Evolutionary conservation across 1,284 basidiomycete genomes (phyloP).

Genomic region (Takashimella tepidaria): DNA sequence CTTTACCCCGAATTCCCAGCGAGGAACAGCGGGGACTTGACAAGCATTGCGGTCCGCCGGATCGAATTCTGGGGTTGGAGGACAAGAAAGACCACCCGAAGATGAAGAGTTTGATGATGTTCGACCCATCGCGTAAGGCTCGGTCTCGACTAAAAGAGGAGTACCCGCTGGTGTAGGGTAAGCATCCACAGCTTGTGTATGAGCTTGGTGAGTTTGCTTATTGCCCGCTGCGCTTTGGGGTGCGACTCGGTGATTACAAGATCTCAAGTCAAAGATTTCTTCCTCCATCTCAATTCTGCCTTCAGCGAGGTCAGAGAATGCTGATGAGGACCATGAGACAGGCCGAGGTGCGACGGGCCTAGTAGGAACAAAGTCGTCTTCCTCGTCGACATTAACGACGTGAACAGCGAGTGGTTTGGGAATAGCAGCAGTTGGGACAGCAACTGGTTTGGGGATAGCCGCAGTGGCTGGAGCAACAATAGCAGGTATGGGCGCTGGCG

Average conservation of each 20-base stretch:
- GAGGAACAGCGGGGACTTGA: constrained; percentile 2
- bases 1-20: constrained; percentile 5
- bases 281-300: constrained; percentile 18
- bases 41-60: constrained; percentile 16
- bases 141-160: not conserved
- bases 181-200: not conserved
- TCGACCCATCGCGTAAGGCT: constrained; percentile 10
- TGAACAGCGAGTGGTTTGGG: not conserved
- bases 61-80: constrained; percentile 31
- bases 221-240: too few relatives aligned
- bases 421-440: not conserved
- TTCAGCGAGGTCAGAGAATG: constrained; percentile 8
- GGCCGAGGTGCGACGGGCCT: not conserved
- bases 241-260: not conserved
- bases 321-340: constrained; percentile 5
- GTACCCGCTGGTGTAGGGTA: not conserved
- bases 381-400: not conserved
- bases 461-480: not conserved
- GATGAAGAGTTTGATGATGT: constrained; percentile 25
- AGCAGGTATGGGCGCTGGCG: not conserved
- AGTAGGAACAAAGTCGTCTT: not conserved
- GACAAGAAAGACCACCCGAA: constrained; percentile 26
- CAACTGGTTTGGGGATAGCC: not conserved
- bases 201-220: not conserved
- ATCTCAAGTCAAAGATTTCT: constrained; percentile 10